Base-by-base conservation (phyloP, 2,329 filamentous ascomycete genomes). In the Fusarium cicatricum region DNA sequence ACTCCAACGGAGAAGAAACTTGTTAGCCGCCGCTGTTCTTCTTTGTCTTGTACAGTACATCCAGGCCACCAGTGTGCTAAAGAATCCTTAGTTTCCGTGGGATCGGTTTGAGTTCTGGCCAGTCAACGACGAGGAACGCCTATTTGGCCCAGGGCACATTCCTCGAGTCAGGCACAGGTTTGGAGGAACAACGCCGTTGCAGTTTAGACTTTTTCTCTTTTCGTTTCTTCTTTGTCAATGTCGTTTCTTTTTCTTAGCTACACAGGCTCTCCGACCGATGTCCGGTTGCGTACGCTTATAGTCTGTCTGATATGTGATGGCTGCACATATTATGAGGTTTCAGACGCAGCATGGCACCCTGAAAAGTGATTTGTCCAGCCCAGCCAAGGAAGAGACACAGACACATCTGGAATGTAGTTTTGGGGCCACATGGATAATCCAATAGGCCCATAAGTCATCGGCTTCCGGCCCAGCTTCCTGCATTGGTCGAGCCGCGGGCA, bases 231-330 rank as follows among this genome's bases (percentile, higher is more conserved):
- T 40, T 51, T 14, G 9, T 46, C 11, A 21, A 42, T 54, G 15
- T 15, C 16, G 9, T 11, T n/a, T 19, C 16, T 16, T 19, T 16
- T 19, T 4, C 32, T 15, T 5, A 7, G 21, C 21, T 23, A 23
- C 4, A 23, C 21, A 23, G 7, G 21, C 21, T 34, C 32, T 34
- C 34, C 12, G 16, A 8, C 15, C 5, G 9, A 37, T 19, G 40
- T 36, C 47, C 40, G 43, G n/a, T 36, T 14, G 15, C 21, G 16
- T 19, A 33, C 15, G 21, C 7, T 23, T 23, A 23, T 29, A n/a
- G n/a, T n/a, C n/a, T n/a, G 34, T 59, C 39, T 55, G 56, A 59
- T 59, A 55, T 59, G 55, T 59, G 49, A 59, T 16, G 39, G 39
- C 55, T 55, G 56, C 43, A 34, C 36, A 23, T 40, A 45, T 17